These are phyloP conservation scores for Podospora conica DNA, from an alignment of 495 filamentous ascomycete genomes.

Conservation along the genomic window DNA sequence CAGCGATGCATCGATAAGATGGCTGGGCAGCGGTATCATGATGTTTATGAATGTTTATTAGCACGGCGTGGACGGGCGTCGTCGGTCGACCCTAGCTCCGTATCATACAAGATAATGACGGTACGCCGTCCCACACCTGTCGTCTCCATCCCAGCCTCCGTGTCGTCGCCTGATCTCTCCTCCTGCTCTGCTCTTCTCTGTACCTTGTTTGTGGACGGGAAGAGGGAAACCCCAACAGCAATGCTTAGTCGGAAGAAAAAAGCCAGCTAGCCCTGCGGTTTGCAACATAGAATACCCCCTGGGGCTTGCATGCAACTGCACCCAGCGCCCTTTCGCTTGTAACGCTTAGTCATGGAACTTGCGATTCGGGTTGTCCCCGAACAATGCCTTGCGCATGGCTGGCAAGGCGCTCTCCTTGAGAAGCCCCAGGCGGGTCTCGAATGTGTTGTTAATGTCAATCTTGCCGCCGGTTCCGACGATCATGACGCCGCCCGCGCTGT, in stretches of 20 bases:
- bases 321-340: background rate
- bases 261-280: background rate
- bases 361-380: conserved; percentile 87
- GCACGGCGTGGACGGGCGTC: conserved; percentile 1
- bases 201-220: background rate
- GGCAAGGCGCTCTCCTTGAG: conserved; percentile 81
- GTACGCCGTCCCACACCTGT: background rate
- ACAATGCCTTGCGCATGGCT: conserved; percentile 73
- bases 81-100: background rate
- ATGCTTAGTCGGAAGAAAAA: background rate
- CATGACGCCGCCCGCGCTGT: conserved; percentile 73
- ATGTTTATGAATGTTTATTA: conserved; percentile 14
- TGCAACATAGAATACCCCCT: background rate
- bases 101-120: conserved; percentile 1
- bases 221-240: background rate
- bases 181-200: background rate
- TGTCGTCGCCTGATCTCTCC: background rate
- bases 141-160: background rate
- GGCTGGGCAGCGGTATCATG: background rate
- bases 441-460: conserved; percentile 98
- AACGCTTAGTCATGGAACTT: conserved; percentile 78
- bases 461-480: conserved; percentile 81
- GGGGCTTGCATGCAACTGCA: background rate
- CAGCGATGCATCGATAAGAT: background rate
- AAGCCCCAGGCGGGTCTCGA: conserved; percentile 83